These are phyloP conservation scores for Myxozyma melibiosi DNA, from an alignment of 805 yeast genomes.

Conservation along the genomic window DNA sequence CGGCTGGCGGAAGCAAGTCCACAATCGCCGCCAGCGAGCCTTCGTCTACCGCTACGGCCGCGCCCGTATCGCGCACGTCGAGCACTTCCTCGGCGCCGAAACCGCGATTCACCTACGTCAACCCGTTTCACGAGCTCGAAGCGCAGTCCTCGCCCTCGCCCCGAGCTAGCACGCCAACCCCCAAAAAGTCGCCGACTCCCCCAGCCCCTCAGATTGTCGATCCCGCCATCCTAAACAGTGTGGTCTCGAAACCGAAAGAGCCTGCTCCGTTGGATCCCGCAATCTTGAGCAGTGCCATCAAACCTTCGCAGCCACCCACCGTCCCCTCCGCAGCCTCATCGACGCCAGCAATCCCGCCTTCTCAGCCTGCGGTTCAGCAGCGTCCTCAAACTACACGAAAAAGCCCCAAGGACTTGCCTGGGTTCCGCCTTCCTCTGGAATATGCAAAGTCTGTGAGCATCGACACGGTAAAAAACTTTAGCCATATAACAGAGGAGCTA, in stretches of 20 bases:
- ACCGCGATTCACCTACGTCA: slow-evolving; percentile 26
- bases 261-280: slow-evolving; percentile 10
- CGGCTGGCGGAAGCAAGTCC: not conserved
- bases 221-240: not conserved
- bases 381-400: too few relatives aligned
- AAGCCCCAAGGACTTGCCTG: too few relatives aligned
- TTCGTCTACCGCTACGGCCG: not conserved
- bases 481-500: slow-evolving; percentile 15
- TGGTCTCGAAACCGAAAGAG: not conserved
- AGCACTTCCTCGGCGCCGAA: slow-evolving; percentile 1
- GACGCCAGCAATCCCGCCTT: not conserved
- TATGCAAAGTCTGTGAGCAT: slow-evolving; percentile 4
- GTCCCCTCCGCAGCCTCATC: not conserved
- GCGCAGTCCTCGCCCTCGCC: slow-evolving; percentile 8
- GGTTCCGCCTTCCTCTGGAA: slow-evolving; percentile 18
- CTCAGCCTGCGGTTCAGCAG: too few relatives aligned
- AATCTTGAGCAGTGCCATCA: slow-evolving; percentile 6
- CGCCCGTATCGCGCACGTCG: not conserved
- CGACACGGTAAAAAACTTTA: slow-evolving; percentile 11
- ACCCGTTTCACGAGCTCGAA: slow-evolving; percentile 26
- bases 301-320: not conserved
- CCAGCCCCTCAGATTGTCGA: not conserved
- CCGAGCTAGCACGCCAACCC: not conserved
- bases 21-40: not conserved
- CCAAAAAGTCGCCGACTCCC: not conserved